Evolutionary conservation across 2,329 filamentous ascomycete species (phyloP), one percentile per base, ranked within the genome.

Genomic region (Fusarium ramigenum): DNA sequence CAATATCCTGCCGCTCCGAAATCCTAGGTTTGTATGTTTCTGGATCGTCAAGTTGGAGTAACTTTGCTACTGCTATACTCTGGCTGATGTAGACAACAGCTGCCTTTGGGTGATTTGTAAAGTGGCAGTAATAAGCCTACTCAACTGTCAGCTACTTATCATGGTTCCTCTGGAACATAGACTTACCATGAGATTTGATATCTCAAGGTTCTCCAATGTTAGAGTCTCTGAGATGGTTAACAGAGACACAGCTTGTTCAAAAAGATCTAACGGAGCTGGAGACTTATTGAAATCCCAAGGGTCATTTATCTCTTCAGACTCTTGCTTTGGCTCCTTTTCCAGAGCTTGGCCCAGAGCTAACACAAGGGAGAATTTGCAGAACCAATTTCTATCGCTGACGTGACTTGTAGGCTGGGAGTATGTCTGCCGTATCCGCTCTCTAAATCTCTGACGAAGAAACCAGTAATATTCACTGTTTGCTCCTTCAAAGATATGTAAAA

Each of bases 21-120:
- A 6, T 15, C 2, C 3, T 0, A 1, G 7, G 2, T 7, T 11
- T 2, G 5, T 28, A 25, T 9, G 42, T 25, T 4, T 32, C 4
- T 5, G 10, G 9, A 4, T 32, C 21, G 6, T 47, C 53, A 19
- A 60, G 25, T 1, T 40, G 42, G 0, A 60, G 25, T 2, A 63
- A 4, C 7, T 36, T 47, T 7, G 53, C 21, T 7, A 63, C 3
- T 15, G 42, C 12, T 12, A 40, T 9, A 19, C 60, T 47, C 12
- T 63, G 60, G 15, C 40, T 63, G 9, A 60, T 34, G n/a, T 60
- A 63, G 2, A 63, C 2, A 1, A 47, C 6, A 19, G 60, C 60
- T 14, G 18, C 4, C 15, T 36, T 60, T 3, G 53, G 60, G 0
- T n/a, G 34, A 8, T 47, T 46, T 12, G 19, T n/a, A n/a, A 16